phyloP scores from a whole-genome alignment of 495 filamentous ascomycete genomes.

The Penicillium odoratum region DNA sequence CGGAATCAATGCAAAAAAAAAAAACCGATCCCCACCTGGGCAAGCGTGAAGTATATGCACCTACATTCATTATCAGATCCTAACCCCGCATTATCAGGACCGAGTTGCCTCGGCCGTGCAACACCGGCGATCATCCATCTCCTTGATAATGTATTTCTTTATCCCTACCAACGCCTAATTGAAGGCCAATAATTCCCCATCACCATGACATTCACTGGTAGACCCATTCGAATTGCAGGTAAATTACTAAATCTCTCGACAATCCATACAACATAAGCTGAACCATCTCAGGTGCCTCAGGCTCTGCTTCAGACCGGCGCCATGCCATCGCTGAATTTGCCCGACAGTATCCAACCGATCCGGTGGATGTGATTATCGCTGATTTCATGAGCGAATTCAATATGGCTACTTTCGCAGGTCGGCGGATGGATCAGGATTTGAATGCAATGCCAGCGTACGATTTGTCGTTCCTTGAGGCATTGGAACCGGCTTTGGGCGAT shows the following conservation, averaged over 20 bases:
- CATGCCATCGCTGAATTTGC: conserved; percentile 56
- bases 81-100: conserved; percentile 1
- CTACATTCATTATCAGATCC: not conserved
- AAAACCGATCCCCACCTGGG: no score
- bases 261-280: not conserved
- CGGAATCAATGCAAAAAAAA: no score
- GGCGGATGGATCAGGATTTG: conserved; percentile 35
- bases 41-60: no score
- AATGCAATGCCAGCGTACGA: conserved; percentile 45
- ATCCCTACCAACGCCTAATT: not conserved
- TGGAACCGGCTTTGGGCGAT: conserved; percentile 52
- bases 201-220: conserved; percentile 6
- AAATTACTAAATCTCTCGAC: not conserved
- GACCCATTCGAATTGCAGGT: conserved; percentile 12
- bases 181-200: not conserved
- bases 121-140: not conserved
- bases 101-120: conserved; percentile 5
- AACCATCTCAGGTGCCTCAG: conserved; percentile 39
- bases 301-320: conserved; percentile 56
- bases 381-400: conserved; percentile 61
- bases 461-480: conserved; percentile 51
- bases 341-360: conserved; percentile 41
- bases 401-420: conserved; percentile 49
- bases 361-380: conserved; percentile 56
- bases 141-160: not conserved